A percentile compares a stretch with the other conserved stretches of the same genome.
Evolutionary conservation across 805 yeast genomes (phyloP).

Genomic region (Starmerella asiatica): DNA sequence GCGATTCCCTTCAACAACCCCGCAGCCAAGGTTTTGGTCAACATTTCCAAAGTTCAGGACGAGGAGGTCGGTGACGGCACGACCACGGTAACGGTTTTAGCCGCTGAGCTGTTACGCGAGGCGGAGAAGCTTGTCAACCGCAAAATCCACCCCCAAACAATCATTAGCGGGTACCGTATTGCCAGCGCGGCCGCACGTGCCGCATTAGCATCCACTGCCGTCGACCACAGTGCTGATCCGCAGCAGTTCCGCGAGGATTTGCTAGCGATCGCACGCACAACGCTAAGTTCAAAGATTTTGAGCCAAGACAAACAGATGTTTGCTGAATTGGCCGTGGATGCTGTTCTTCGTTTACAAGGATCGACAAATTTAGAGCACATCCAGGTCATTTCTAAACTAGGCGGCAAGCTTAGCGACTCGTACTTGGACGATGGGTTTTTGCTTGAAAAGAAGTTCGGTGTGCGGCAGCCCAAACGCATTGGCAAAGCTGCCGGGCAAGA

Average conservation of each 20-base stretch:
- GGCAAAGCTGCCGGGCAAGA: conserved; percentile 24
- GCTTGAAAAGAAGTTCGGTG: conserved; percentile 82
- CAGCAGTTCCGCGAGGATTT: conserved; percentile 62
- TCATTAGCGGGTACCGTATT: conserved; percentile 86
- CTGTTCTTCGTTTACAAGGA: conserved; percentile 75
- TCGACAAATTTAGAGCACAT: conserved; percentile 82
- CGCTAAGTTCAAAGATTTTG: conserved; percentile 81
- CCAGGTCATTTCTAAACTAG: conserved; percentile 83
- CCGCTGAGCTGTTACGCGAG: conserved; percentile 89
- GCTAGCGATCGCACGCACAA: conserved; percentile 78
- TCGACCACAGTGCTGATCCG: conserved; percentile 49
- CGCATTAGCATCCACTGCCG: conserved; percentile 66
- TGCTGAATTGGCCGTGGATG: conserved; percentile 84
- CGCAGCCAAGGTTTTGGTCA: conserved; percentile 91
- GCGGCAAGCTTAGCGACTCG: conserved; percentile 84
- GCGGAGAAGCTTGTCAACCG: conserved; percentile 86
- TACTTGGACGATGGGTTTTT: conserved; percentile 94
- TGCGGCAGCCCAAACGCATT: conserved; percentile 77
- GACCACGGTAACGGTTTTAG: conserved; percentile 84
- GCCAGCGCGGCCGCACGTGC: conserved; percentile 73
- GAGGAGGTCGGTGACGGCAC: conserved; percentile 99
- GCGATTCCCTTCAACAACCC: conserved; percentile 93
- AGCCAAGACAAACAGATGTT: conserved; percentile 90
- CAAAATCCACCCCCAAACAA: conserved; percentile 95
- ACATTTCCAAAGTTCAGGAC: conserved; percentile 89